A percentile compares a stretch with the other conserved stretches of the same genome.
Evolutionary conservation across 805 yeast genomes (phyloP).

Genomic region (Kluyveromyces starmeri): DNA sequence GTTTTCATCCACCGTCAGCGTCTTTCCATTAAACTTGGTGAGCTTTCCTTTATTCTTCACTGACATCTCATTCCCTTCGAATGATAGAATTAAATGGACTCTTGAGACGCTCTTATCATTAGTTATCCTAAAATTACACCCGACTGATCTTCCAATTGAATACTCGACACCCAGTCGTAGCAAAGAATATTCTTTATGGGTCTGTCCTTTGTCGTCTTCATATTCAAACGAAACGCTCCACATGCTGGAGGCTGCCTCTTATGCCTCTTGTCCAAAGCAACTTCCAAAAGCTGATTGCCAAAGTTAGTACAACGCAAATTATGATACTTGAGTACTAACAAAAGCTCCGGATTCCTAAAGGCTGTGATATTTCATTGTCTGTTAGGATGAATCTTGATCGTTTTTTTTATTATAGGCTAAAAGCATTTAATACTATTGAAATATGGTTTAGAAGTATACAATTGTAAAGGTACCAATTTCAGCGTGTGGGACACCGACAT

Average conservation of each 20-base stretch:
- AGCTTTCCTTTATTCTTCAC: conserved; percentile 23
- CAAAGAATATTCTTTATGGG: conserved; percentile 11
- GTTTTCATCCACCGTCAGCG: not conserved
- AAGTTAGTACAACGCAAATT: no score
- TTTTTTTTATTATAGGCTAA: not conserved
- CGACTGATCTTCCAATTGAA: conserved; percentile 26
- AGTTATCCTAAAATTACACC: conserved; percentile 20
- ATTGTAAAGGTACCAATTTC: no score
- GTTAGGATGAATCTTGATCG: not conserved
- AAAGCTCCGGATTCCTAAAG: no score
- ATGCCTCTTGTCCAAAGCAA: no score
- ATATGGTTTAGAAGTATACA: no score
- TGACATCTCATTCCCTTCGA: conserved; percentile 1
- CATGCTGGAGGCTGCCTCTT: no score
- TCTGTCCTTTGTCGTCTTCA: conserved; percentile 14
- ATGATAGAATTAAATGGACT: conserved; percentile 17
- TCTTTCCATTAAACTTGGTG: conserved; percentile 15
- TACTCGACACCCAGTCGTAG: conserved; percentile 10
- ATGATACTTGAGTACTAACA: no score
- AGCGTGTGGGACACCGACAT: no score
- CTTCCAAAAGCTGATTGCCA: no score
- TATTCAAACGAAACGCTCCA: conserved; percentile 20
- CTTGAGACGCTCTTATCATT: conserved; percentile 29
- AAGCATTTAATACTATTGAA: no score
- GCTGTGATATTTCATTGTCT: not conserved